Evolutionary conservation across 352 stramenopile species (phyloP), one percentile per base, ranked within the genome.

Genomic region (Phytopythium kandeliae): DNA sequence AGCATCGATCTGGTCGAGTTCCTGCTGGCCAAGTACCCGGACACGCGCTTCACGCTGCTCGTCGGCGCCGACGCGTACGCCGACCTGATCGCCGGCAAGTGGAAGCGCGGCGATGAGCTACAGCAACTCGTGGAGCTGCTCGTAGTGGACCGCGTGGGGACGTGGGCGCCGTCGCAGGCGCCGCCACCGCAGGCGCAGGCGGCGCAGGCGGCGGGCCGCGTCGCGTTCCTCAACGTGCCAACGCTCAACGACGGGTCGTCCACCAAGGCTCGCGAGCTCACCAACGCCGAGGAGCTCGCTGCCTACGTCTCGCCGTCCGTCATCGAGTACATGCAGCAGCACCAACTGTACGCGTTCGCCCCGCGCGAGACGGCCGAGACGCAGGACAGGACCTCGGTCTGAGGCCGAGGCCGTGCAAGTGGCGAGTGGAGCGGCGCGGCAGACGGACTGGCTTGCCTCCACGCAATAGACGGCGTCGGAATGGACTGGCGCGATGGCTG

Each of bases 31-130:
- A 63, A 68, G 41, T 49, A 86, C 35, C 66, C 63, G 28, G 55
- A 90, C 47, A 66, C 65, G 22, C 60, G 43, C 28, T 96, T 94
- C 28, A 78, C 79, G 47, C 74, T 92, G 68, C 61, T 95, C 22
- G 50, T 95, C 7, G 86, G 86, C 7, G 83, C 67, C 7, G 86
- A 96, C 60, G 94, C 86, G 46, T 96, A 86, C 64, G 67, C 69
- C 8, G 86, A 96, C 58, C 58, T 96, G 46, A 49, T 80, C 36
- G 65, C 71, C 24, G 83, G 82, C 38, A 96, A 96, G 62, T 96
- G 86, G 86, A 96, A 96, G 54, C 60, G 71, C 28, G 84, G 78
- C 3, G 68, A 93, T 17, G 71, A 89, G 54, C 68, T 96, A 1
- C 67, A 85, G 64, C 68, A 68, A 28, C 57, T 83, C 4, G 66